Conservation (phyloP, 192 early-diverging fungal species). For the Entomortierella chlamydospora region DNA sequence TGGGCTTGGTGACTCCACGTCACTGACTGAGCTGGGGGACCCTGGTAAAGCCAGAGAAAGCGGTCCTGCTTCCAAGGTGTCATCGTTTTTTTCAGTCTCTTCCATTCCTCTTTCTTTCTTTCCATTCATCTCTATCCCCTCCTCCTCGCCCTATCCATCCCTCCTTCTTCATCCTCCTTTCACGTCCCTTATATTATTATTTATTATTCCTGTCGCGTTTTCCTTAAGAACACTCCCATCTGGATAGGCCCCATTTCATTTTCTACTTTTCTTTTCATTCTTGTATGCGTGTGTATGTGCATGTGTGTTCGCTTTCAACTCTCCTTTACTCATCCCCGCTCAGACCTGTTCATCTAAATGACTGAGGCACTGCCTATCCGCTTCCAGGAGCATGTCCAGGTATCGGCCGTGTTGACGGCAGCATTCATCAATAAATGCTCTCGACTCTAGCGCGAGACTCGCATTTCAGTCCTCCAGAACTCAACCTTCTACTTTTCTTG, state of each 20-base stretch:
- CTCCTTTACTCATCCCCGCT: conserved; percentile 1
- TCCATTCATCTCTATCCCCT: background rate
- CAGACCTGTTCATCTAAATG: conserved; percentile 59
- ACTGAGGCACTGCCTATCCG: conserved; percentile 88
- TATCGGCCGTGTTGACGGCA: conserved; percentile 43
- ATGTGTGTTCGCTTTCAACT: background rate
- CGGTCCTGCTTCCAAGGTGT: background rate
- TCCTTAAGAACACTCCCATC: background rate
- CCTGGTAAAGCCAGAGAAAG: too few species aligned
- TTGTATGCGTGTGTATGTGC: background rate
- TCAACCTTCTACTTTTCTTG: background rate
- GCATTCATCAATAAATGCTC: background rate
- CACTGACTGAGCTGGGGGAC: too few species aligned
- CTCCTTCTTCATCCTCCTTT: background rate
- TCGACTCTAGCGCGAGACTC: background rate
- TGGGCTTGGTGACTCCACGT: too few species aligned
- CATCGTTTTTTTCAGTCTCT: background rate
- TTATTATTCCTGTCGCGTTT: background rate
- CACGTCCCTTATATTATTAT: background rate
- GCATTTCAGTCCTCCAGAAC: too few species aligned
- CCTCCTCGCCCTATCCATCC: background rate
- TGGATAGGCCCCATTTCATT: background rate
- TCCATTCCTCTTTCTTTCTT: background rate
- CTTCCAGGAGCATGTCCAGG: conserved; percentile 98
- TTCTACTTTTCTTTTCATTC: too few species aligned